These are phyloP conservation scores for Pulicaria dysenterica DNA, from an alignment of 129 eudicot species.

Conservation along the genomic window DNA sequence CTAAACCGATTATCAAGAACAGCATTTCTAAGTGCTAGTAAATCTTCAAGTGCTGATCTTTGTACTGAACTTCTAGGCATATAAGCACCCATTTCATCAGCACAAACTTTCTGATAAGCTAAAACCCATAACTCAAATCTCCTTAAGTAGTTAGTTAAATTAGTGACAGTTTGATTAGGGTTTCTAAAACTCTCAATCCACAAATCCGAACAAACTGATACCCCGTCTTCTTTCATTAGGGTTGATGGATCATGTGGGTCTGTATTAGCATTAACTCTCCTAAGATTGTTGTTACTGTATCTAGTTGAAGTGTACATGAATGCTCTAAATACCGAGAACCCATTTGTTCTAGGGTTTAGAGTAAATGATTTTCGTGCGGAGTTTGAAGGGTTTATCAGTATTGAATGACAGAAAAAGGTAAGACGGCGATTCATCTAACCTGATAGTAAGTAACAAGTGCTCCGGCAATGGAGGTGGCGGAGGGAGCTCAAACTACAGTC, in stretches of 20 bases:
- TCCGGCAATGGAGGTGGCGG: slow-evolving; percentile 32
- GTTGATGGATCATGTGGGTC: slow-evolving; percentile 80
- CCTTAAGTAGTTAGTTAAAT: slow-evolving; percentile 59
- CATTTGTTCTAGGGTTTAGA: slow-evolving; percentile 32
- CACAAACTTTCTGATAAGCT: slow-evolving; percentile 85
- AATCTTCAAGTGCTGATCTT: slow-evolving; percentile 63
- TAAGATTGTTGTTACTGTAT: slow-evolving; percentile 23
- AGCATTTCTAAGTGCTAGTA: slow-evolving; percentile 74
- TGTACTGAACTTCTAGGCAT: slow-evolving; percentile 72
- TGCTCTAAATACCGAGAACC: slow-evolving; percentile 39
- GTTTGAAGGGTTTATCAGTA: slow-evolving; percentile 35
- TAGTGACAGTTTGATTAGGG: slow-evolving; percentile 55
- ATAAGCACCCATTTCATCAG: slow-evolving; percentile 77
- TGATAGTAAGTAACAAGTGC: neutral
- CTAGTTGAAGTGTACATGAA: slow-evolving; percentile 51
- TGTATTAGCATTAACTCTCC: slow-evolving; percentile 10
- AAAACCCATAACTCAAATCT: slow-evolving; percentile 88
- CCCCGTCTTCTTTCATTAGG: slow-evolving; percentile 86
- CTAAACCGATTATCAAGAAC: slow-evolving; percentile 69
- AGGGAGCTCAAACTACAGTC: slow-evolving; percentile 3
- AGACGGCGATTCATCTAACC: slow-evolving; percentile 58
- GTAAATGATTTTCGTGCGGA: neutral
- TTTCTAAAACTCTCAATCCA: slow-evolving; percentile 80
- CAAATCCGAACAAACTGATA: slow-evolving; percentile 69
- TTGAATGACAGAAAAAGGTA: slow-evolving; percentile 36